phyloP scores from a whole-genome alignment of 192 early-diverging fungal species.

The Backusella sp. region DNA sequence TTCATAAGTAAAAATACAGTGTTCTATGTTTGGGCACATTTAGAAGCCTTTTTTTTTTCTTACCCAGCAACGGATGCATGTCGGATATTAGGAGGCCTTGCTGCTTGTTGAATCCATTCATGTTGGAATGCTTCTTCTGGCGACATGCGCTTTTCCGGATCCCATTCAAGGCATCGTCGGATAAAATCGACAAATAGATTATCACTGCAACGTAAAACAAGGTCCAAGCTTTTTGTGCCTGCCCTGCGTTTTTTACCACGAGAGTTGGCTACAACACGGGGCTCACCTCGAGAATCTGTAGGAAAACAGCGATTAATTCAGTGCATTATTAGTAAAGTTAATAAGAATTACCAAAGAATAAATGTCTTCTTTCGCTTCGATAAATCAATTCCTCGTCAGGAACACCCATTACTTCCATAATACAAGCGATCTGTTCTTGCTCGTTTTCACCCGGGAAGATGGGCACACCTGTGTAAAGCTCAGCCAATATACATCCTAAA shows the following conservation, averaged over 20 bases:
- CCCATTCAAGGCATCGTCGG: slow-evolving; percentile 80
- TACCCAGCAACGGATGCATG: not conserved
- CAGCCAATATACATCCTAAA: slow-evolving; percentile 93
- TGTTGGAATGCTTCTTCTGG: slow-evolving; percentile 85
- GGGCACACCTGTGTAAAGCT: slow-evolving; percentile 83
- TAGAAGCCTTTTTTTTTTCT: not conserved
- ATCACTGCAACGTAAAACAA: slow-evolving; percentile 75
- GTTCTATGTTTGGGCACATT: not conserved
- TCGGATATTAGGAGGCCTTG: not conserved
- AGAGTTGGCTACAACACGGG: slow-evolving; percentile 70
- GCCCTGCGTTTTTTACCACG: slow-evolving; percentile 90
- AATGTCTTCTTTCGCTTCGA: slow-evolving; percentile 71
- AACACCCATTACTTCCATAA: slow-evolving; percentile 90
- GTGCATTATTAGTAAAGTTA: slow-evolving; percentile 22
- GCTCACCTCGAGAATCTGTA: slow-evolving; percentile 46
- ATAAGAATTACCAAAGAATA: slow-evolving; percentile 81
- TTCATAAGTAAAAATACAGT: not conserved
- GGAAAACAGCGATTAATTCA: not conserved
- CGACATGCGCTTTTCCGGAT: slow-evolving; percentile 82
- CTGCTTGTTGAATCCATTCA: slow-evolving; percentile 62
- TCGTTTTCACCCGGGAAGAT: slow-evolving; percentile 98
- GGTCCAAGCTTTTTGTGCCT: slow-evolving; percentile 70
- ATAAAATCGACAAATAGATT: slow-evolving; percentile 86
- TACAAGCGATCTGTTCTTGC: slow-evolving; percentile 91
- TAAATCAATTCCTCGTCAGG: slow-evolving; percentile 76